phyloP scores from a whole-genome alignment of 805 yeast genomes.

The Candida qinlingensis region DNA sequence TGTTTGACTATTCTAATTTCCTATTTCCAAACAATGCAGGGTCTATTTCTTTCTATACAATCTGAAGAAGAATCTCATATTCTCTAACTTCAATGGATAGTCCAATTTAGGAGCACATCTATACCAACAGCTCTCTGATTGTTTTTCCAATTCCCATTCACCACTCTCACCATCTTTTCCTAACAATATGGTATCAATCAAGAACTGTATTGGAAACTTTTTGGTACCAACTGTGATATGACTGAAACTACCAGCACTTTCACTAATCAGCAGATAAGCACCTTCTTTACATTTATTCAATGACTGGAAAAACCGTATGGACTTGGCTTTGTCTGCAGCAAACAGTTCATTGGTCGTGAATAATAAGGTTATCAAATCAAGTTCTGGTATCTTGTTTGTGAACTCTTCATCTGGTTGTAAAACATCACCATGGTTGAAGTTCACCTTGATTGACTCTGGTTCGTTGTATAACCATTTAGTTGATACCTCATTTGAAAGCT shows the following conservation, averaged over 20 bases:
- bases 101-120: conserved; percentile 47
- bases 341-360: conserved; percentile 89
- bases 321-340: conserved; percentile 55
- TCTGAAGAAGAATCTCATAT: conserved; percentile 82
- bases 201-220: conserved; percentile 75
- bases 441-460: conserved; percentile 26
- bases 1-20: background rate
- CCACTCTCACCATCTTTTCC: conserved; percentile 45
- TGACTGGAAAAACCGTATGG: conserved; percentile 53
- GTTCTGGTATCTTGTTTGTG: conserved; percentile 22
- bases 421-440: conserved; percentile 33
- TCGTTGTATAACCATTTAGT: conserved; percentile 49
- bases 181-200: conserved; percentile 66
- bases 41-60: conserved; percentile 52
- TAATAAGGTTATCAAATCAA: conserved; percentile 60
- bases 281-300: conserved; percentile 54
- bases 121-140: conserved; percentile 80
- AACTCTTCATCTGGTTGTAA: conserved; percentile 24
- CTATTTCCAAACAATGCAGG: background rate
- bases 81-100: conserved; percentile 70
- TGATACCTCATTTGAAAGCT: conserved; percentile 39
- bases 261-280: conserved; percentile 60
- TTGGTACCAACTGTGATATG: conserved; percentile 72
- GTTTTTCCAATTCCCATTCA: conserved; percentile 59
- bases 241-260: conserved; percentile 88